These are phyloP conservation scores for Flaveria linearis DNA, from an alignment of 129 eudicot species.

Conservation along the genomic window DNA sequence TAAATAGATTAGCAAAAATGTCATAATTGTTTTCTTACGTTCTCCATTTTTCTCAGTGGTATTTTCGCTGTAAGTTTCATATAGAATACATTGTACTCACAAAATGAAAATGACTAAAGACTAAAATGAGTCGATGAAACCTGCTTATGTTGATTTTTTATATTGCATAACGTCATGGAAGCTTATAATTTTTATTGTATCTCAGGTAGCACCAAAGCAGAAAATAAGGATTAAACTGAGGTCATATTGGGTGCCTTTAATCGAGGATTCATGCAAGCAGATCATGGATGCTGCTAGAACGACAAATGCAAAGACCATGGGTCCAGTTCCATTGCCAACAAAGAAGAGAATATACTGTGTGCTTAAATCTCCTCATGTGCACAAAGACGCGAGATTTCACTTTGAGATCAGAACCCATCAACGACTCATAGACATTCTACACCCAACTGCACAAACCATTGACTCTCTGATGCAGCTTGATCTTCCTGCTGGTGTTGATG, in stretches of 20 bases:
- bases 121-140: not conserved
- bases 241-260: constrained; percentile 84
- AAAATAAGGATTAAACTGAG: constrained; percentile 82
- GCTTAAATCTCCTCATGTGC: constrained; percentile 90
- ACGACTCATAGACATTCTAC: constrained; percentile 80
- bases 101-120: not conserved
- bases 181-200: constrained; percentile 6
- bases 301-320: constrained; percentile 83
- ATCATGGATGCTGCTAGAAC: constrained; percentile 91
- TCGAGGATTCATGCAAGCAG: constrained; percentile 93
- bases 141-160: not conserved
- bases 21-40: not conserved
- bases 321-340: constrained; percentile 91
- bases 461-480: constrained; percentile 94
- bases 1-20: not conserved
- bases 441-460: constrained; percentile 91
- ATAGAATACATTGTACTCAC: not conserved
- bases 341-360: constrained; percentile 80
- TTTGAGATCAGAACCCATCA: constrained; percentile 96
- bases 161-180: not conserved
- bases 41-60: not conserved
- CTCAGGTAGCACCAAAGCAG: constrained; percentile 76
- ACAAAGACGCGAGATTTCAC: constrained; percentile 94
- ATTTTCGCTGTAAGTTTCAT: not conserved
- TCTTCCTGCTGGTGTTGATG: constrained; percentile 94